Evolutionary conservation across 2,329 filamentous ascomycete species (phyloP), one percentile per base, ranked within the genome.

Genomic region (Fusarium sterilihyphosum): DNA sequence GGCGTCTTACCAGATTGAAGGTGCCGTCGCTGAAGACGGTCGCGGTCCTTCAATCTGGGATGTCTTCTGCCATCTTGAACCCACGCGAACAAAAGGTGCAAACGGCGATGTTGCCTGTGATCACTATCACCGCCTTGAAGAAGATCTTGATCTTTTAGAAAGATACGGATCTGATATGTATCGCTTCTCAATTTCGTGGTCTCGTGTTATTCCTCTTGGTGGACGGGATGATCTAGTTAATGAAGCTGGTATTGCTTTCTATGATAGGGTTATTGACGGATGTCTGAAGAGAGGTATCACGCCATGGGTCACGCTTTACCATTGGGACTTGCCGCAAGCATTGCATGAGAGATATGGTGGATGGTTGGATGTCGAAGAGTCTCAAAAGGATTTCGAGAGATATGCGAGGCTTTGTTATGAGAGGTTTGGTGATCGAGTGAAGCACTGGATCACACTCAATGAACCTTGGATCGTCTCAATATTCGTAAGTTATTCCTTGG

Each of bases 161-260:
- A 80, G 84, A 53, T 88, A 88, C 52, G 88, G 89, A 52, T 88
- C 89, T 13, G 86, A 87, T 71, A 87, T 87, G 9, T 92, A 92
- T 78, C 88, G 90, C 26, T 92, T 92, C 79, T 92, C 90, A 8
- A 82, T 92, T 41, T 89, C 90, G 14, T 92, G 91, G 91, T 88
- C 90, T 11, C 89, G 91, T 47, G 87, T 92, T 61, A 91, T 92
- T 61, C 91, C 91, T 3, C 84, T 91, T 0, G 90, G 91, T 17
- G 90, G 90, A 17, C 85, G 90, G 44, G 83, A 90, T 52, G 90
- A 92, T 73, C 87, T 90, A 3, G 76, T 92, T 76, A 92, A 92
- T 78, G 85, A 91, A 75, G 85, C 87, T 54, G 91, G 90, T 3
- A 77, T 92, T 17, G 83, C 86, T 35, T 89, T 90, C 78, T 92